Percentiles rank a stretch among this genome's conserved stretches.
These are phyloP conservation scores for Aphanomyces euteiches DNA, from an alignment of 352 stramenopile species.

Conservation along the genomic window DNA sequence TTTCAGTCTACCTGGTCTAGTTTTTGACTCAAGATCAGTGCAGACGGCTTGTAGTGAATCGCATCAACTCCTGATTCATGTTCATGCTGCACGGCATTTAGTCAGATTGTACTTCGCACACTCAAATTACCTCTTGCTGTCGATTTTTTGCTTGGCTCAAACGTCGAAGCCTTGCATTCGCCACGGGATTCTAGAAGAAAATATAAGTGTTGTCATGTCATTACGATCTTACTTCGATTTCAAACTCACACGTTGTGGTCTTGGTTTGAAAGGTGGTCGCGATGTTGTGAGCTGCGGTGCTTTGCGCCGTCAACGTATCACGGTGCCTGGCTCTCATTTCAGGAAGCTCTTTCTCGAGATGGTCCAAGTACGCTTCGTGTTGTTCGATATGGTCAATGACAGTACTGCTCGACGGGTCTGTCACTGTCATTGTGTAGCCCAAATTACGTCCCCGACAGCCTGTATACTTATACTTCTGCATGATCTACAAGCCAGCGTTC, in stretches of 20 bases:
- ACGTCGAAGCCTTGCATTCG: slow-evolving; percentile 2
- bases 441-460: slow-evolving; percentile 13
- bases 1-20: slow-evolving; percentile 17
- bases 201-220: background rate
- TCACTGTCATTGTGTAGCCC: slow-evolving; percentile 7
- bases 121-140: background rate
- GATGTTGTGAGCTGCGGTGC: background rate
- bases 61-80: slow-evolving; percentile 12
- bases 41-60: slow-evolving; percentile 17
- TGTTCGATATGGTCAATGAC: slow-evolving; percentile 13
- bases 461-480: slow-evolving; percentile 21
- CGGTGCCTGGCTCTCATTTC: background rate
- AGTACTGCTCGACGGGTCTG: background rate
- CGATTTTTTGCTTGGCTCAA: slow-evolving; percentile 11
- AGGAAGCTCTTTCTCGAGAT: background rate
- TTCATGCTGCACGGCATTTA: background rate
- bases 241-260: slow-evolving; percentile 7
- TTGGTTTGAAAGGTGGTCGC: background rate
- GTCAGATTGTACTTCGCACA: too few relatives aligned
- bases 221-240: background rate
- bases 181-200: slow-evolving; percentile 19
- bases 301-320: too few relatives aligned
- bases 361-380: slow-evolving; percentile 9
- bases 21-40: background rate
- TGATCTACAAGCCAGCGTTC: background rate